Evolutionary conservation across 768 basidiomycete genomes (phyloP).

Genomic region (Vararia minispora): DNA sequence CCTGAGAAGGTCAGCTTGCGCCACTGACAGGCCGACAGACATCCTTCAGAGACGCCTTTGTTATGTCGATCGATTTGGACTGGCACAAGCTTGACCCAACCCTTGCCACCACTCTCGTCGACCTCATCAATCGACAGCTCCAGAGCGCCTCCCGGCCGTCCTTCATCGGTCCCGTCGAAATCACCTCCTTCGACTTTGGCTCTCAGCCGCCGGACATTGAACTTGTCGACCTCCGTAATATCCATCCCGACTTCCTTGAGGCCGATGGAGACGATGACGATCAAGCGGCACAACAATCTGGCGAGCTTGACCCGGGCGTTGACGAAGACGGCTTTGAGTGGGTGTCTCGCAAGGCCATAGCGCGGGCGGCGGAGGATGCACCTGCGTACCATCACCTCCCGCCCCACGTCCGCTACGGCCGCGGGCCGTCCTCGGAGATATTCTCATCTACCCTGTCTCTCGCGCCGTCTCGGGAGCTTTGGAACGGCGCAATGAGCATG

Average conservation of each 20-base stretch:
- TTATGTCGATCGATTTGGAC: slow-evolving; percentile 93
- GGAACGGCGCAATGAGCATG: slow-evolving; percentile 4
- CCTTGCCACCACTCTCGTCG: slow-evolving; percentile 57
- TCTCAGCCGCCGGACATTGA: slow-evolving; percentile 74
- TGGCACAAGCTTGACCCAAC: slow-evolving; percentile 76
- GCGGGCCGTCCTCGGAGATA: slow-evolving; percentile 44
- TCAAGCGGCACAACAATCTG: slow-evolving; percentile 11
- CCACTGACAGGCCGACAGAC: too few species aligned
- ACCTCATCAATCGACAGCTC: slow-evolving; percentile 73
- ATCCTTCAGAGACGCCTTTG: neutral
- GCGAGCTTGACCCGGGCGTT: slow-evolving; percentile 14
- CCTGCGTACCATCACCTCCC: slow-evolving; percentile 61
- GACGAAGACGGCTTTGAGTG: slow-evolving; percentile 77
- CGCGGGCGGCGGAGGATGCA: slow-evolving; percentile 36
- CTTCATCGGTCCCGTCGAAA: slow-evolving; percentile 87
- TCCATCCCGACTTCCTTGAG: slow-evolving; percentile 90
- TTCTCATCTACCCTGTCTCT: slow-evolving; percentile 43
- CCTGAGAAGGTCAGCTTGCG: neutral
- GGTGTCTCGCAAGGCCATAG: slow-evolving; percentile 57
- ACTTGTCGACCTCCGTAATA: slow-evolving; percentile 85
- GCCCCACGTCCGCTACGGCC: slow-evolving; percentile 60
- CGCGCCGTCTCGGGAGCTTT: slow-evolving; percentile 11
- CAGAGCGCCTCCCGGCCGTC: slow-evolving; percentile 65
- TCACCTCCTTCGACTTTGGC: slow-evolving; percentile 85
- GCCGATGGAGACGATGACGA: slow-evolving; percentile 47